Evolutionary conservation across 768 basidiomycete genomes (phyloP).

Genomic region (Polyporus arcularius): DNA sequence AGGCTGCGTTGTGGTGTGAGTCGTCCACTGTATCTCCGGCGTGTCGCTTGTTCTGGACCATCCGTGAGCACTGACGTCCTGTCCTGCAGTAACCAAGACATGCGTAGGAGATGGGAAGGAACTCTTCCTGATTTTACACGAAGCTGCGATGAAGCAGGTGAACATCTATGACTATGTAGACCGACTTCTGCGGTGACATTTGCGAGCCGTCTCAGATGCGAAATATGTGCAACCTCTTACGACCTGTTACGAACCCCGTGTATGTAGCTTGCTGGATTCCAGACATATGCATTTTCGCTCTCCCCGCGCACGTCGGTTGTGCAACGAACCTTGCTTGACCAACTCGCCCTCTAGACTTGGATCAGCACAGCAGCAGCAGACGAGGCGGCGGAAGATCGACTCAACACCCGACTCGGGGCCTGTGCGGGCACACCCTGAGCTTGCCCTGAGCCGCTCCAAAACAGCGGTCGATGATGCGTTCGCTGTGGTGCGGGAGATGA

Average conservation of each 20-base stretch:
- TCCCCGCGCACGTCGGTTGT: not conserved
- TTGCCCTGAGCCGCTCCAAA: too few species aligned
- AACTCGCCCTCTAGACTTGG: not conserved
- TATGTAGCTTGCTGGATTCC: not conserved
- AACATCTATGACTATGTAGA: slow-evolving; percentile 5
- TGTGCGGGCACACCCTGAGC: not conserved
- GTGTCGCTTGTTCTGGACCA: not conserved
- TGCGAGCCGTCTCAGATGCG: not conserved
- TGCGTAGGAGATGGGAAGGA: slow-evolving; percentile 14
- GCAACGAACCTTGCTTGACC: not conserved
- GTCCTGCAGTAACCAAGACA: slow-evolving; percentile 6
- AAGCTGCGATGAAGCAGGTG: slow-evolving; percentile 8
- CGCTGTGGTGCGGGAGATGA: too few species aligned
- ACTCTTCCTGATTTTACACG: slow-evolving; percentile 13
- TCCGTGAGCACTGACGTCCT: not conserved
- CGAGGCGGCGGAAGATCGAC: not conserved
- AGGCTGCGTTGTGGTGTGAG: slow-evolving; percentile 15
- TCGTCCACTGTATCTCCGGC: not conserved
- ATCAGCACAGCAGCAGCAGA: slow-evolving; percentile 11
- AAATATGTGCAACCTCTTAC: not conserved
- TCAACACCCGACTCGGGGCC: not conserved
- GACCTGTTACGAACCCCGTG: not conserved
- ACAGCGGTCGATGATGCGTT: too few species aligned
- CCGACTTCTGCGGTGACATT: slow-evolving; percentile 1
- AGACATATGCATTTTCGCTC: not conserved